Base-by-base conservation (phyloP, 1,284 basidiomycete species). In the Fomitopsis schrenkii region DNA sequence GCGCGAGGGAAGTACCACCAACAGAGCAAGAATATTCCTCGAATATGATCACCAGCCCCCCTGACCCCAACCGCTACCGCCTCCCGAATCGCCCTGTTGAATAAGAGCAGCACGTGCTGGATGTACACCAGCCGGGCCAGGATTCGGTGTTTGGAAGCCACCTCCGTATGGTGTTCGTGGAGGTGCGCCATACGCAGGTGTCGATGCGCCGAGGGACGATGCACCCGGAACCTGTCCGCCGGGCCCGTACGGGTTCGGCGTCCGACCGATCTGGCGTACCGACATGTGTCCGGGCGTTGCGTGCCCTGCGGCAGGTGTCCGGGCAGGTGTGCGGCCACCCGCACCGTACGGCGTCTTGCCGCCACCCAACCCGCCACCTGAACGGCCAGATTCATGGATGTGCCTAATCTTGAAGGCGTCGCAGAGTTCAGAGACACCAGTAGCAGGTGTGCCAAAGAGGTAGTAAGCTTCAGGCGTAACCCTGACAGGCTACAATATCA, bases 381-480 rank as follows among this genome's bases (percentile, higher is more conserved):
- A 75, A 64, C 86, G 91, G 74, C 92, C 89, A 22, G 90, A 90
- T 70, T 93, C 90, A 66, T 92, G 90, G 44, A 90, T 78, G 75
- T 94, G 92, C 64, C 91, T 82, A 70, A 93, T 87, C 86, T 97
- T 97, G 86, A 98, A 98, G 17, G 95, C 95, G 72, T 97, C 94
- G 67, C 95, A 97, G 2, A 98, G 79, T 75, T 96, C 94, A 0
- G 92, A 88, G 28, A 98, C 93, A 60, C 93, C 94, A 9, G 92
- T 88, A 33, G 94, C 91, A 55, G 93, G 85, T 14, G 94, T 93
- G 65, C 94, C 93, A 69, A 93, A 92, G 15, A 97, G 83, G 71
- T 91, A 91, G 74, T 94, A 97, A 1, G 93, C 93, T 71, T 95
- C 93, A 5, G 95, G 95, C 6, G 92, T 84, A 55, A 97, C 92